These are phyloP conservation scores for Sordariomycetes sp. DNA, from an alignment of 2,329 filamentous ascomycete genomes.

Conservation along the genomic window DNA sequence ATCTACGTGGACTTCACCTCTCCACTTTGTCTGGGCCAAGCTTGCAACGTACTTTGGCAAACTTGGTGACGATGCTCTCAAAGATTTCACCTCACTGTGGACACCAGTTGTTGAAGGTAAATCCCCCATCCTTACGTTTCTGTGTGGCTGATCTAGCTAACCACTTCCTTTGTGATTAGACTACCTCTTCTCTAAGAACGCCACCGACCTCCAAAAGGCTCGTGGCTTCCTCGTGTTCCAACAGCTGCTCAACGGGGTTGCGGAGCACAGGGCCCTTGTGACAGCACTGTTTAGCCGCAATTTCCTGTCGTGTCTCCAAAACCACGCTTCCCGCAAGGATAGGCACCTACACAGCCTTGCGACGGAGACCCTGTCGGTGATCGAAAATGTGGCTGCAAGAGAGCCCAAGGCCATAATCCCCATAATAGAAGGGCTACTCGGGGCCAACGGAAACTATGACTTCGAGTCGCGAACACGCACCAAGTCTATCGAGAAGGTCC, in stretches of 20 bases:
- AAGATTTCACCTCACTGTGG: conserved; percentile 71
- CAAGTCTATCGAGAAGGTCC: conserved; percentile 68
- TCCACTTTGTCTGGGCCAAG: conserved; percentile 81
- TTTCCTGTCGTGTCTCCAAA: conserved; percentile 69
- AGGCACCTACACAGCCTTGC: conserved; percentile 73
- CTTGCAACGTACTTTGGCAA: conserved; percentile 47
- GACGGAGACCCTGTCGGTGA: conserved; percentile 57
- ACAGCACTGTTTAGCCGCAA: conserved; percentile 68
- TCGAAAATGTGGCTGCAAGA: conserved; percentile 53
- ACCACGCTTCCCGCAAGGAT: conserved; percentile 68
- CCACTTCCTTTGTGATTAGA: conserved; percentile 33
- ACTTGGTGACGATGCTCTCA: conserved; percentile 21
- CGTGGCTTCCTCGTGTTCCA: conserved; percentile 83
- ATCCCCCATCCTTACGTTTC: conserved; percentile 14
- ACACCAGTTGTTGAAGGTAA: conserved; percentile 73
- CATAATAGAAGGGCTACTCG: conserved; percentile 56
- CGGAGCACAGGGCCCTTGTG: conserved; percentile 32
- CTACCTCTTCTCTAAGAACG: conserved; percentile 68
- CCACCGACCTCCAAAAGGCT: conserved; percentile 82
- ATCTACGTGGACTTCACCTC: conserved; percentile 65
- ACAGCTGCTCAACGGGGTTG: conserved; percentile 52
- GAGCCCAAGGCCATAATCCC: conserved; percentile 47
- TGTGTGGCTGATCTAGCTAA: neutral
- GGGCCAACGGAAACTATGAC: conserved; percentile 58
- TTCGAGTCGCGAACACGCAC: conserved; percentile 81